Evolutionary conservation across 495 filamentous ascomycete genomes (phyloP), one percentile per base, ranked within the genome.

Genomic region (Aspergillus taichungensis): DNA sequence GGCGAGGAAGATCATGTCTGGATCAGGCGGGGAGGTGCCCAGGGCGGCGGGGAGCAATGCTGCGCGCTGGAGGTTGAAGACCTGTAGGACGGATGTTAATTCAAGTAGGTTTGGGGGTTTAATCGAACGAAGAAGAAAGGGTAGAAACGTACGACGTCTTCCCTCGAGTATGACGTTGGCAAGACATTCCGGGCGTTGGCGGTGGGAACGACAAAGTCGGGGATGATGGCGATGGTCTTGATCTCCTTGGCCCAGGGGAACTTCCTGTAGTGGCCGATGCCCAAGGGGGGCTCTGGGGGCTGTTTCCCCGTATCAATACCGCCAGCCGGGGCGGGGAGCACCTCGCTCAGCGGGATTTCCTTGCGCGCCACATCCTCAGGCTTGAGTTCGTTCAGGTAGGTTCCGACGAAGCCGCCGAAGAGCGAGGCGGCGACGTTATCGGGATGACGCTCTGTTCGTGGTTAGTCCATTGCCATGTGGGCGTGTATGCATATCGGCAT

Each of bases 381-480:
- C 44, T 84, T 78, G 44, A 97, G 75, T 44, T 94, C 88, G 64
- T 88, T 94, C 37, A 96, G 75, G 52, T 96, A 96, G 7, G 88
- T 94, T 28, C 92, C 92, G 11, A 96, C 86, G 57, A 98, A 95
- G n/a, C 92, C 92, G 37, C 92, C 92, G 58, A 89, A 95, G 27
- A 95, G 76, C 1, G 91, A 88, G 0, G 92, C 92, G 47, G 87
- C 94, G 30, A 98, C 87, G 54, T 98, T 97, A 68, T 98, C 92
- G 4, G 92, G 92, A 66, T 98, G 92, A 27, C 91, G 82, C 64
- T 97, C 91, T 76, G 55, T 24, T 24, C 18, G 18, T 24, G 1
- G 4, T 24, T 4, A 24, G 18, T 24, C 18, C 18, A 24, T 24
- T 24, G 18, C 18, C 4, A 4, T 24, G 18, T 24, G 18, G 18